Base-by-base conservation (phyloP, 805 yeast genomes). In the Candida dajiaensis region DNA sequence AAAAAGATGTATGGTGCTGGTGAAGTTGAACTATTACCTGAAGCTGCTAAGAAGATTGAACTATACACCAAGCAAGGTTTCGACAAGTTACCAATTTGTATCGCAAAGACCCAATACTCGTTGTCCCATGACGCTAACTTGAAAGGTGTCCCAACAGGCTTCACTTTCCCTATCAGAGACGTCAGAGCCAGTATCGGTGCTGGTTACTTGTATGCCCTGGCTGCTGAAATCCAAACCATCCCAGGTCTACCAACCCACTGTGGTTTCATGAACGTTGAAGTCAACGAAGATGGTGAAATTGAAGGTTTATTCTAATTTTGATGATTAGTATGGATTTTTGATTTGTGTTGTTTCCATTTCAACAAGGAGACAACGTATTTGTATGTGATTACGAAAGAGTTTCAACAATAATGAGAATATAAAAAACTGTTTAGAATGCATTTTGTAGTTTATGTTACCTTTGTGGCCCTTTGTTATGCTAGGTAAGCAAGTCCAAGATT, bases 31-130 rank as follows among this genome's bases (percentile, higher is more conserved):
- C 80, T 89, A 50, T 76, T 84, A 39, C 92, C 88, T 25, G 77
- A 81, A 54, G 98, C 98, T 38, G 78, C 80, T 54, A 71, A 74
- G 66, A 85, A 85, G 68, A 82, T 92, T 55, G 89, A 83, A 51
- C 77, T 81, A 47, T 90, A 89, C 71, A 83, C 89, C 31, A 67
- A 74, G 43, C 97, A 89, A 72, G 97, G 97, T 3, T 92, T 85
- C 66, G 89, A 83, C 52, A 80, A 89, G 62, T 73, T 92, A 63
- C 99, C 98, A 48, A 83, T 92, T 57, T 92, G 99, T 71, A 86
- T 92, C 61, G 99, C 99, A 49, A 92, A 92, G 76, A 92, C 99
- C 2, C 99, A 92, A 69, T 92, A 92, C 74, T 89, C 97, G 1
- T 74, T 92, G 56, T 89, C 97, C 3, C 97, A 90, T 63, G 98